Conservation (phyloP, 2,329 filamentous ascomycete genomes). For the Beauveria caledonica region DNA sequence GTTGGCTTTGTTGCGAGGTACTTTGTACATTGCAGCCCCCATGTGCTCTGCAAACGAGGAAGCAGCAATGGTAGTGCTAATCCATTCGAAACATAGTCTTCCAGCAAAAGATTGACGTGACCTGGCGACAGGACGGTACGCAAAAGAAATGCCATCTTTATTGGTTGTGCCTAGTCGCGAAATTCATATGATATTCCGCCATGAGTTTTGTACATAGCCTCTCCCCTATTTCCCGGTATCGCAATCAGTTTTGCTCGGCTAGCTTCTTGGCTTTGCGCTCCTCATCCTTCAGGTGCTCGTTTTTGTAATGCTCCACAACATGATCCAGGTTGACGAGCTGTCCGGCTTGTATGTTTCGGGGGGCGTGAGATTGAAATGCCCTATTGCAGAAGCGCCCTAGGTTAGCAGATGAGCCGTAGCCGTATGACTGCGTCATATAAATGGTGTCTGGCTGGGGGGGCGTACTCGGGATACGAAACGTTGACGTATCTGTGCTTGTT, state of each 20-base stretch:
- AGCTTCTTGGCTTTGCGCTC: slow-evolving; percentile 45
- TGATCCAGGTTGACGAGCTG: slow-evolving; percentile 46
- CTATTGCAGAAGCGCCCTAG: slow-evolving; percentile 23
- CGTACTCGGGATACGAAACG: slow-evolving; percentile 51
- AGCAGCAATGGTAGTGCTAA: not conserved
- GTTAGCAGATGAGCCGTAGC: slow-evolving; percentile 15
- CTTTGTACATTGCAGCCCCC: not conserved
- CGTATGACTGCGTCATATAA: not conserved
- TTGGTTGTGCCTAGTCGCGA: slow-evolving; percentile 4
- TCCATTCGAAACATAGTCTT: not conserved
- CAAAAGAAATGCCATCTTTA: slow-evolving; percentile 11
- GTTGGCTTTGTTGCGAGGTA: not conserved
- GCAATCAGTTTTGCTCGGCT: slow-evolving; percentile 27
- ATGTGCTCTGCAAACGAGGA: not conserved
- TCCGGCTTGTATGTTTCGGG: slow-evolving; percentile 47
- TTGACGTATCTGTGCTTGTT: slow-evolving; percentile 40
- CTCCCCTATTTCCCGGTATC: slow-evolving; percentile 12
- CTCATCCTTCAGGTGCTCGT: slow-evolving; percentile 46
- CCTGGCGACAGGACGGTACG: not conserved
- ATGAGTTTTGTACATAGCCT: slow-evolving; percentile 10
- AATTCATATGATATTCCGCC: not conserved
- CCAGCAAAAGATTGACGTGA: not conserved
- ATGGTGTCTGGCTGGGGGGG: slow-evolving; percentile 15
- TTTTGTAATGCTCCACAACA: slow-evolving; percentile 48
- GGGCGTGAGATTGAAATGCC: slow-evolving; percentile 40